These are phyloP conservation scores for Lavandula angustifolia DNA, from an alignment of 257 asterid genomes.

Conservation along the genomic window DNA sequence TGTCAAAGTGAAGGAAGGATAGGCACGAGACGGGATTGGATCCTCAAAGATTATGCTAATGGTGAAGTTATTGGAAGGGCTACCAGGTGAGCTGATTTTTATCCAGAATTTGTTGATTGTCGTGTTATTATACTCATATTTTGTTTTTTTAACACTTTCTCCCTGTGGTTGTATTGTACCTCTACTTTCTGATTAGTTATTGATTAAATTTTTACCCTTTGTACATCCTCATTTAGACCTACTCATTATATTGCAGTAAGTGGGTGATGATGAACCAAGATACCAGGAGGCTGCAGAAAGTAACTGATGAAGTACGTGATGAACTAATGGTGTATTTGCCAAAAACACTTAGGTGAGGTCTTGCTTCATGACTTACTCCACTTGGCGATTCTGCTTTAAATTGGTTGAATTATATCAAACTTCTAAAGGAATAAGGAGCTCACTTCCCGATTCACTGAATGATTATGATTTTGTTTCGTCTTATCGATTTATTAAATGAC, in stretches of 20 bases:
- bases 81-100: slow-evolving; percentile 57
- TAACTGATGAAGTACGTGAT: slow-evolving; percentile 88
- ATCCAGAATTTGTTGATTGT: neutral
- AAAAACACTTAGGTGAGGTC: slow-evolving; percentile 62
- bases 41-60: slow-evolving; percentile 71
- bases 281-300: slow-evolving; percentile 92
- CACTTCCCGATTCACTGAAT: neutral
- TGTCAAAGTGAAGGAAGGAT: slow-evolving; percentile 93
- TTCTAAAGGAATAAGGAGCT: neutral
- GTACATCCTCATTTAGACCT: neutral
- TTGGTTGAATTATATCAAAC: neutral
- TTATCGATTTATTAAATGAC: neutral
- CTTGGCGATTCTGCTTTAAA: slow-evolving; percentile 17
- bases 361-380: slow-evolving; percentile 4
- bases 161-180: neutral
- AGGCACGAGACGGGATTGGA: slow-evolving; percentile 95
- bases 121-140: neutral
- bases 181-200: neutral
- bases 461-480: neutral
- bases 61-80: slow-evolving; percentile 96
- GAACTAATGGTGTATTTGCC: slow-evolving; percentile 72
- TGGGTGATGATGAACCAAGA: slow-evolving; percentile 99
- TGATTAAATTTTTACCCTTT: neutral
- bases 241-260: slow-evolving; percentile 61
- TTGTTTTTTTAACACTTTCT: neutral